Evolutionary conservation across 495 filamentous ascomycete genomes (phyloP), one percentile per base, ranked within the genome.

Genomic region (Penicillium flavigenum): DNA sequence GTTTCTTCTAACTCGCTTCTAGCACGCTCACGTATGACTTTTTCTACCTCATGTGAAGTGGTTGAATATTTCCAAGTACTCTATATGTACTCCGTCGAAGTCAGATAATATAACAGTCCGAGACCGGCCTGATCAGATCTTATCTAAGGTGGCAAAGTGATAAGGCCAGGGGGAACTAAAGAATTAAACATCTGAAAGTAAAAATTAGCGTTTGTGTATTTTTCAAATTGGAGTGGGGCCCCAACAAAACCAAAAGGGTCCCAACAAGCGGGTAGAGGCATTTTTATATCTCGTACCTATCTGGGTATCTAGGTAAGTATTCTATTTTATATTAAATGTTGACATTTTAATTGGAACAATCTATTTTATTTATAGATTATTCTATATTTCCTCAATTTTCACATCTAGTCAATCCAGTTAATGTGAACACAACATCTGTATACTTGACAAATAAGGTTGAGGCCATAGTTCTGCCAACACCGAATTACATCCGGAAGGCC

Each of bases 101-200:
- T 31, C 29, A 2, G 27, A 29, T 7, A 29, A 34, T 34, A 12
- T 3, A 4, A 34, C 14, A 34, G 31, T 34, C 31, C 31, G 22
- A 43, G 26, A 7, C 19, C 27, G 31, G 31, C 34, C 12, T n/a
- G 41, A 39, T 54, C 29, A 31, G 53, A 55, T 55, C 53, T 55
- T 55, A 55, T 55, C 53, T 55, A 55, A 47, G 53, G 53, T 55
- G 53, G 53, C 53, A 29, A 55, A 34, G 22, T 24, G 31, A 19
- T 43, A 53, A 44, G 34, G 34, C 14, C 16, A 19, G 27, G 31
- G 31, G 22, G 24, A 42, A 29, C 17, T 52, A 52, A 52, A 52
- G 24, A 52, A 36, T 20, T 54, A 38, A 34, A 26, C 42, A 39
- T 39, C 7, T 7, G 36, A n/a, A 39, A 39, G 36, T 17, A 39